Conservation (phyloP, 805 yeast species). For the Maudiozyma bulderi region DNA sequence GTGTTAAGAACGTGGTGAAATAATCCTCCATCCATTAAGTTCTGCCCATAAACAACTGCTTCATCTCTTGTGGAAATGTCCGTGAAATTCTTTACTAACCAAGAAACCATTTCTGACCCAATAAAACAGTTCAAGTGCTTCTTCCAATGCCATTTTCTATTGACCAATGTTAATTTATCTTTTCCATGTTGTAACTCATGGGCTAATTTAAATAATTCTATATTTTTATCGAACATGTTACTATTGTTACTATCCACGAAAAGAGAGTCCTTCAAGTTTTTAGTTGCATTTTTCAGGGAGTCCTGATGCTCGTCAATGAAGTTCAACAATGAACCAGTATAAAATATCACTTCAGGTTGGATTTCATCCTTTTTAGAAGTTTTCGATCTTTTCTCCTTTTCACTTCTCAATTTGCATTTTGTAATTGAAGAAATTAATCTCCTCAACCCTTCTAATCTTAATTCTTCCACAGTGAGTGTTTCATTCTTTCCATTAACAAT, state of each 20-base stretch:
- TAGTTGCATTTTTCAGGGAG: conserved; percentile 24
- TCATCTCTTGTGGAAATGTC: conserved; percentile 78
- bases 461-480: conserved; percentile 68
- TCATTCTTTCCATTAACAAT: conserved; percentile 44
- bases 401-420: conserved; percentile 41
- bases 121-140: conserved; percentile 67
- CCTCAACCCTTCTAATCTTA: conserved; percentile 83
- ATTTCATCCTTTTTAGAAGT: conserved; percentile 37
- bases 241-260: conserved; percentile 17
- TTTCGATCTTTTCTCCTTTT: conserved; percentile 31
- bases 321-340: conserved; percentile 73
- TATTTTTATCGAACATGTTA: conserved; percentile 37
- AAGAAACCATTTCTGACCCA: conserved; percentile 77
- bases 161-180: conserved; percentile 57
- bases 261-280: conserved; percentile 31
- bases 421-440: conserved; percentile 55
- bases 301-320: conserved; percentile 50
- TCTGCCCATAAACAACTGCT: conserved; percentile 73
- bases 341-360: conserved; percentile 69
- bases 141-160: conserved; percentile 86
- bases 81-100: conserved; percentile 70
- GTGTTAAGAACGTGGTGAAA: conserved; percentile 75
- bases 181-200: conserved; percentile 51
- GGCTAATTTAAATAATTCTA: conserved; percentile 46
- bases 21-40: conserved; percentile 59